phyloP scores from a whole-genome alignment of 768 basidiomycete species.

The Phaffia australis region DNA sequence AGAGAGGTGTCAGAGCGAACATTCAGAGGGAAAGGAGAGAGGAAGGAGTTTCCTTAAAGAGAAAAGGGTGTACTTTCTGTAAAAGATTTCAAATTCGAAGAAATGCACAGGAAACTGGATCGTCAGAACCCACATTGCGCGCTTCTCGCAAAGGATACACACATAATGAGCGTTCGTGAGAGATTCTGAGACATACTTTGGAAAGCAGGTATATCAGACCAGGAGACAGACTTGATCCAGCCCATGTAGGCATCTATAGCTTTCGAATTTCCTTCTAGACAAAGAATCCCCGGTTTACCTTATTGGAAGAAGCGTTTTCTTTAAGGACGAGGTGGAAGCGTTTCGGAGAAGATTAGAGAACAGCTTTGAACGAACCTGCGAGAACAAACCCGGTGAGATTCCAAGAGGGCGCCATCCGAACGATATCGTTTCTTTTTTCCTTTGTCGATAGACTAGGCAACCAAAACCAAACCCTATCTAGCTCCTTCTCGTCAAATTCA shows the following conservation, averaged over 20 bases:
- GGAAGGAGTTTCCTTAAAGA: not conserved
- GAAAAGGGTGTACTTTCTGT: not conserved
- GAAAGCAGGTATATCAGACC: constrained; percentile 40
- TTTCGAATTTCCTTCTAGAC: constrained; percentile 36
- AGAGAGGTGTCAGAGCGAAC: not conserved
- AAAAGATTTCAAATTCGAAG: not conserved
- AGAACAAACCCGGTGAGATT: constrained; percentile 40
- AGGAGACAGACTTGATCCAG: constrained; percentile 38
- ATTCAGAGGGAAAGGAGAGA: not conserved
- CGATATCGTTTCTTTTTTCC: constrained; percentile 38
- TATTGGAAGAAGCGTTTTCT: not conserved
- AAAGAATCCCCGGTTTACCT: constrained; percentile 41
- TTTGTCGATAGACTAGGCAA: constrained; percentile 37
- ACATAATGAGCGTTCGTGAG: constrained; percentile 31
- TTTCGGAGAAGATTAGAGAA: not conserved
- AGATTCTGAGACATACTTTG: constrained; percentile 31
- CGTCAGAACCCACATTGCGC: not conserved
- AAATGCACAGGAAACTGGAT: too few relatives aligned
- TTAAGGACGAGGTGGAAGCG: not conserved
- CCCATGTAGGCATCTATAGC: constrained; percentile 36
- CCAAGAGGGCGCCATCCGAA: constrained; percentile 35
- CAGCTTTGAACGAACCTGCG: constrained; percentile 27
- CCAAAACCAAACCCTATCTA: constrained; percentile 39
- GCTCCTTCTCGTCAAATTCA: constrained; percentile 17
- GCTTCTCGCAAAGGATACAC: too few relatives aligned